Conservation (phyloP, 768 basidiomycete genomes). For the Russula emetica region DNA sequence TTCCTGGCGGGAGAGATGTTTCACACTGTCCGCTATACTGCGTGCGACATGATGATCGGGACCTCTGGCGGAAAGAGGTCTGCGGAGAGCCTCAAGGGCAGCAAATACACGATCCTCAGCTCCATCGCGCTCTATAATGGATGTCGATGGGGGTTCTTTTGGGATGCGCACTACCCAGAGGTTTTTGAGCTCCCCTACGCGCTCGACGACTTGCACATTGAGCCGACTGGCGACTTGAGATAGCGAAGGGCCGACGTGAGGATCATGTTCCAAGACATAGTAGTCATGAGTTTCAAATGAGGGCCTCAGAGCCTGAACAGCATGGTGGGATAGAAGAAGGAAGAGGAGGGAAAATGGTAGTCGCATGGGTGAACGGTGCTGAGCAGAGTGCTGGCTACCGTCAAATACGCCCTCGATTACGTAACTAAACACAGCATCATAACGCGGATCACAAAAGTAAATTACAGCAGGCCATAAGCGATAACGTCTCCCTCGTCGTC, state of each 20-base stretch:
- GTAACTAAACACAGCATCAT: neutral
- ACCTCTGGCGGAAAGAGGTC: slow-evolving; percentile 38
- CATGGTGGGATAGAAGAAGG: slow-evolving; percentile 32
- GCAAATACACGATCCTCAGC: slow-evolving; percentile 47
- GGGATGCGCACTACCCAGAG: slow-evolving; percentile 76
- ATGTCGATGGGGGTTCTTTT: slow-evolving; percentile 34
- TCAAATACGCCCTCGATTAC: neutral
- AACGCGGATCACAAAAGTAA: neutral
- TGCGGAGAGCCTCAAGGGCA: slow-evolving; percentile 45
- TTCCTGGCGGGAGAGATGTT: slow-evolving; percentile 55
- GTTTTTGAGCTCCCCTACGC: slow-evolving; percentile 73
- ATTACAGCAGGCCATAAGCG: slow-evolving; percentile 11
- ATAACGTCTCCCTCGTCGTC: slow-evolving; percentile 8
- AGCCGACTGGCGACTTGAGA: slow-evolving; percentile 55
- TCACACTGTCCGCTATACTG: slow-evolving; percentile 52
- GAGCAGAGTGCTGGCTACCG: neutral
- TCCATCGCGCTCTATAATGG: slow-evolving; percentile 34
- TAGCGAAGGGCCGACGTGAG: slow-evolving; percentile 50
- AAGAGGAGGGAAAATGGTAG: slow-evolving; percentile 32
- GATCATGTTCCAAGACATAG: slow-evolving; percentile 71
- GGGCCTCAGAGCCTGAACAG: slow-evolving; percentile 40
- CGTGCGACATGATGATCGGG: slow-evolving; percentile 39
- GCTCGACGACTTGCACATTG: slow-evolving; percentile 83
- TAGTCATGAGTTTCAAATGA: slow-evolving; percentile 69
- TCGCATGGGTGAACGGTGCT: slow-evolving; percentile 15